These are phyloP conservation scores for Emergomyces africanus DNA, from an alignment of 2,329 filamentous ascomycete species.

Conservation along the genomic window DNA sequence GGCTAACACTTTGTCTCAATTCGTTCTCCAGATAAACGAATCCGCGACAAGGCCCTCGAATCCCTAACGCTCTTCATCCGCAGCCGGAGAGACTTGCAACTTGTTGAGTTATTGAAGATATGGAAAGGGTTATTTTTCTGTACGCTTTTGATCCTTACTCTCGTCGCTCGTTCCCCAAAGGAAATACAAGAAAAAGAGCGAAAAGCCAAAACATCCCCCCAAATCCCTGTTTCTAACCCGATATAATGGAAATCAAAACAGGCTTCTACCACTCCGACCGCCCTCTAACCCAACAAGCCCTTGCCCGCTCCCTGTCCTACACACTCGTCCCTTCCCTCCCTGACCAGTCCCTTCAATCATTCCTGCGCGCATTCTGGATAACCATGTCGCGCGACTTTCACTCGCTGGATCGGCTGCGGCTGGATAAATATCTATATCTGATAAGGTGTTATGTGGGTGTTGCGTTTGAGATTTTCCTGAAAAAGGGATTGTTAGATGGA, in stretches of 20 bases:
- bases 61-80: slow-evolving; percentile 69
- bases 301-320: slow-evolving; percentile 63
- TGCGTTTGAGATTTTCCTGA: slow-evolving; percentile 42
- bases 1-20: background rate
- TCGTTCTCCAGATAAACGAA: slow-evolving; percentile 53
- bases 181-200: background rate
- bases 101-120: slow-evolving; percentile 68
- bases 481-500: slow-evolving; percentile 13
- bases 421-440: slow-evolving; percentile 88
- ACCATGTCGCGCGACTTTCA: slow-evolving; percentile 59
- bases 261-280: slow-evolving; percentile 90
- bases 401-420: slow-evolving; percentile 57
- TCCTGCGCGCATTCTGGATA: slow-evolving; percentile 56
- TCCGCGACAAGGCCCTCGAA: slow-evolving; percentile 61
- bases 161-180: slow-evolving; percentile 60
- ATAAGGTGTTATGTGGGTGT: slow-evolving; percentile 65
- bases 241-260: slow-evolving; percentile 11
- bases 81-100: slow-evolving; percentile 47
- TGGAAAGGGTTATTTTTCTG: slow-evolving; percentile 93
- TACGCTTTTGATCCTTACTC: slow-evolving; percentile 21
- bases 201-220: background rate
- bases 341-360: slow-evolving; percentile 30
- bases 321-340: slow-evolving; percentile 50
- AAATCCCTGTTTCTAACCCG: background rate
- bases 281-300: slow-evolving; percentile 70